Percentiles rank a stretch among this genome's conserved stretches.
Conservation (phyloP, 2,329 filamentous ascomycete species). For the Fusarium cyanostomum region DNA sequence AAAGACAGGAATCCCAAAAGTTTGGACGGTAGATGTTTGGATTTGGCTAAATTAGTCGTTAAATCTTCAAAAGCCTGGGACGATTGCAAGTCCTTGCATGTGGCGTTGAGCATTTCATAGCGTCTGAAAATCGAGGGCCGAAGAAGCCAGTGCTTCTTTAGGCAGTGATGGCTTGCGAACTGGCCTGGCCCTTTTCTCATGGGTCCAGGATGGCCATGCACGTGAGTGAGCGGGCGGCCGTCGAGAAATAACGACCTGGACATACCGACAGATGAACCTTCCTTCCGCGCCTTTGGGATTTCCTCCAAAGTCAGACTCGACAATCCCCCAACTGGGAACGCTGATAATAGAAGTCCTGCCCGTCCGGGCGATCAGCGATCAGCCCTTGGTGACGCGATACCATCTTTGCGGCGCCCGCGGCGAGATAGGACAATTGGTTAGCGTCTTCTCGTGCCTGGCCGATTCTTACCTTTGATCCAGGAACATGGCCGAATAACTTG, state of each 20-base stretch:
- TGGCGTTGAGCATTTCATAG: slow-evolving; percentile 19
- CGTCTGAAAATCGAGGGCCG: not conserved
- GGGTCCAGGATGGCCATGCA: not conserved
- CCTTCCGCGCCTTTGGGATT: not conserved
- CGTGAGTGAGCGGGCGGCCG: not conserved
- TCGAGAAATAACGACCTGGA: not conserved
- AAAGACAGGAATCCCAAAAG: not conserved
- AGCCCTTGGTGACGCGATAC: slow-evolving; percentile 16
- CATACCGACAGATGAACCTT: not conserved
- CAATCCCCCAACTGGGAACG: not conserved
- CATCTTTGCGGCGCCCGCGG: slow-evolving; percentile 16
- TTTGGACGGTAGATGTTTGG: slow-evolving; percentile 7
- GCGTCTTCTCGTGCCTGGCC: slow-evolving; percentile 9
- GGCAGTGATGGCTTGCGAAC: not conserved
- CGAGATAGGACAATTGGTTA: slow-evolving; percentile 23
- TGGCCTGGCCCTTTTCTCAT: not conserved
- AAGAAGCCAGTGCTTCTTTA: slow-evolving; percentile 20
- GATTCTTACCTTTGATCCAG: slow-evolving; percentile 1
- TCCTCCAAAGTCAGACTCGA: slow-evolving; percentile 3
- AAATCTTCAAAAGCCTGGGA: not conserved
- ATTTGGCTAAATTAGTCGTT: slow-evolving; percentile 25
- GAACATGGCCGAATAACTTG: not conserved
- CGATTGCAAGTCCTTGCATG: not conserved
- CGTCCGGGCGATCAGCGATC: not conserved
- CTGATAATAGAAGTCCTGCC: not conserved